Evolutionary conservation across 1,284 basidiomycete species (phyloP), one percentile per base, ranked within the genome.

Genomic region (Hortiboletus rubellus): DNA sequence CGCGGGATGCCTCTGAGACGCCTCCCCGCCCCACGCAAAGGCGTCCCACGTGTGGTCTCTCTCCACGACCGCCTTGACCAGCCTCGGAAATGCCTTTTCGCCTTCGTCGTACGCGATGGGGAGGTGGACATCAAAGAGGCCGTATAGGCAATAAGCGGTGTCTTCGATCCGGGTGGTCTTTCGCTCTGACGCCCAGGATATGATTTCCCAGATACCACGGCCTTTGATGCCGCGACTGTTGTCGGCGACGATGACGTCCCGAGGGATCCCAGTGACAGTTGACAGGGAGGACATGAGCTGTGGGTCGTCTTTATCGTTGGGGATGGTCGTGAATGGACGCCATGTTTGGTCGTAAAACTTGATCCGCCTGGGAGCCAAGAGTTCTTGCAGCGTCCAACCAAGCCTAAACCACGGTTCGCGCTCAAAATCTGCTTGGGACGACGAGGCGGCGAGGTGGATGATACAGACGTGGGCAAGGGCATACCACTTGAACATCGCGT

Each of bases 401-500:
- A 63, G 65, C 18, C 18, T 60, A 9, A 69, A 70, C 70, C 67
- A 69, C n/a, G 50, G 38, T 5, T 72, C 70, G 3, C 5, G n/a
- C n/a, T 50, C 50, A 3, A 70, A 63, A 17, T 70, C 56, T 14
- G 31, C 30, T 47, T 41, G 18, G 10, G 55, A 57, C 1, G 10
- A 51, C 8, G 69, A 66, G n/a, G 37, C 50, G 0, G 54, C 54
- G 7, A 72, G 61, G 43, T 72, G 56, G 30, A 65, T 56, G 46
- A 72, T 70, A 41, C 66, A 71, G 15, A 71, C 12, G 34, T 66
- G 50, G 4, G 69, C 54, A n/a, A 68, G 36, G 2, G 58, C 50
- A 27, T 70, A 71, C 69, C 69, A 68, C 45, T 50, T 62, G 55
- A 56, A 70, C 70, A 69, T 69, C 27, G 69, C 66, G n/a, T 60